Evolutionary conservation across 2,329 filamentous ascomycete genomes (phyloP), one percentile per base, ranked within the genome.

Genomic region (Basipetospora chlamydospora): DNA sequence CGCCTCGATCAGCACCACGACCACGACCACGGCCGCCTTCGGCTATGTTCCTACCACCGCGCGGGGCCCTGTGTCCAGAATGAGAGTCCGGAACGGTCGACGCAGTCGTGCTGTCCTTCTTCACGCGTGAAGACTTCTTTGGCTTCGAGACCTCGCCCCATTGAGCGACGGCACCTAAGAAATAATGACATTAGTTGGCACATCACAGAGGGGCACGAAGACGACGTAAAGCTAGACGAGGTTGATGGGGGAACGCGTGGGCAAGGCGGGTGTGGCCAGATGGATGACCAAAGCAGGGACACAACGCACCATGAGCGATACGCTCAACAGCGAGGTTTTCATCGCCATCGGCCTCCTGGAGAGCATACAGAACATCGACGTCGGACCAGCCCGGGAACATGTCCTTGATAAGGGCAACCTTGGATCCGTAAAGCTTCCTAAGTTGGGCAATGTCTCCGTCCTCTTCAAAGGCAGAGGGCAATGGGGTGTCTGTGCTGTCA

Each of bases 301-400:
- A 21, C 33, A 35, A 56, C 56, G 42, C 66, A 86, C 81, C 81
- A 59, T 87, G 79, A 49, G 78, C 75, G 57, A 90, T 88, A 58
- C 77, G 77, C 50, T 80, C 77, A 53, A 83, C 80, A 46, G 81
- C 75, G 49, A 73, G 61, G 48, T 80, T 72, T 50, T 85, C 67
- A 59, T 90, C 81, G 49, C 82, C 83, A 49, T 83, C 73, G 39
- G 79, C 80, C 66, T 98, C 90, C 59, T 93, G 77, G 41, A 98
- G 70, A 43, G 87, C 87, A 57, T 90, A 90, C 45, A 96, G 76
- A 44, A 96, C 75, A 58, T 96, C 88, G 58, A 87, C 84, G 53
- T 94, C 84, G 49, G 86, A 88, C 90, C 88, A 96, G 59, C 86
- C 80, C 41, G 84, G 77, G 65, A 94, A 95, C 64, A 96, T 78